Evolutionary conservation across 2,329 filamentous ascomycete species (phyloP), one percentile per base, ranked within the genome.

Genomic region (Phymatotrichopsis omnivora): DNA sequence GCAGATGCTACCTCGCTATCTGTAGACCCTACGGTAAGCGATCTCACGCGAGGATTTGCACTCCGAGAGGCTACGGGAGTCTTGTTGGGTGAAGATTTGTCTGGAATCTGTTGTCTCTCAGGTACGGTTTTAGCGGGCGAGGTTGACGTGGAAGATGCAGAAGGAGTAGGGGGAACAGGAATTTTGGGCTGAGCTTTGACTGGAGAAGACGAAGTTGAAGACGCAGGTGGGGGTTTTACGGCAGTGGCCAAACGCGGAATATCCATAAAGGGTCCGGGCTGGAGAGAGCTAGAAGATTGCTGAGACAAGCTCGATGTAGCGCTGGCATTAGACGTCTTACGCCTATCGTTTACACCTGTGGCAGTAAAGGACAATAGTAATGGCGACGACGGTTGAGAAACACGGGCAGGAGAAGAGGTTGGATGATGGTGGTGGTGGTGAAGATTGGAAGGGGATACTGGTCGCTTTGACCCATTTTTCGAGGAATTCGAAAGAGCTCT

Each of bases 281-380:
- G 83, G 29, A 89, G 68, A 1, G 78, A 76, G 20, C 69, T 71
- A 57, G 56, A 58, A 39, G 69, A 75, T 1, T 83, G 83, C 55
- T 86, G 81, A 0, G 86, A 91, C 33, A 91, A 68, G 47, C 76
- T 82, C 3, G 86, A 93, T 1, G 85, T 85, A 54, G 82, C 89
- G 60, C 84, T 93, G 3, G 57, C 55, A 37, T 55, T 58, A 10
- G 91, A 96, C 4, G 85, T 85, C 67, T 98, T 98, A 36, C 91
- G 77, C 49, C 87, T 77, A 48, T 96, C 87, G 42, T 77, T 74
- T 44, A 80, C 78, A 56, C 85, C 82, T 5, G 83, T 83, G 10
- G 89, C 84, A 49, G 89, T 85, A 63, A 98, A 98, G 5, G 91
- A 93, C 7, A 96, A 83, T n/a, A 96, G 71, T n/a, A 98, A 68